Base-by-base conservation (phyloP, 305 asterid genomes). In the Fraxinus velutina region DNA sequence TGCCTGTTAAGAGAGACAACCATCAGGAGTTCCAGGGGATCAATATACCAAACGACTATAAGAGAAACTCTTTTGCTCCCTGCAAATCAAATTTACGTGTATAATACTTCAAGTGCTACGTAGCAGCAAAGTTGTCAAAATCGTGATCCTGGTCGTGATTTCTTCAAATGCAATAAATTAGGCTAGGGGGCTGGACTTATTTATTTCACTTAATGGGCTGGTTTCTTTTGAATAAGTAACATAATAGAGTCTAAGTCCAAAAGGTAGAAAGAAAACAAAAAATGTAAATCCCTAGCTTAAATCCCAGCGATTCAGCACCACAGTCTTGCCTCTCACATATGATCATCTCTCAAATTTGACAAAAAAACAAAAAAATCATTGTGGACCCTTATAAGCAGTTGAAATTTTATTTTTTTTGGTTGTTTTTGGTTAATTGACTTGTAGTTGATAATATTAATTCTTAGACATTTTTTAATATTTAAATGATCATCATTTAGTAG, bases 31-130 rank as follows among this genome's bases (percentile, higher is more conserved):
- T 64, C 36, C 34, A 66, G 15, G 3, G 15, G 36, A 78, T 71
- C 44, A 34, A 83, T 21, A 83, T 78, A 78, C 42, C 72, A 79
- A 6, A 68, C 10, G 68, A 52, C 72, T 64, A 75, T 44, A 68
- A 73, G 76, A 42, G 34, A 36, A 80, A 1, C 32, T 57, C 62
- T 32, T 79, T 78, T 78, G 77, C 36, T 42, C 57, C 72, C 32
- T 36, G 4, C 22, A 34, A 76, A 71, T 68, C 75, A 66, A 10
- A 76, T 79, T 33, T 71, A n/a, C 13, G 30, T 70, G 32, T 47
- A 81, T 30, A 75, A 77, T 73, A 74, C 37, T 21, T 80, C 13
- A 17, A 62, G 78, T 70, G 64, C 77, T 73, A 42, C 57, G 29
- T 21, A 55, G 9, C 66, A 55, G 62, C 62, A 50, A 50, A 50